Base-by-base conservation (phyloP, 2,329 filamentous ascomycete species). In the Colletotrichum plurivorum region DNA sequence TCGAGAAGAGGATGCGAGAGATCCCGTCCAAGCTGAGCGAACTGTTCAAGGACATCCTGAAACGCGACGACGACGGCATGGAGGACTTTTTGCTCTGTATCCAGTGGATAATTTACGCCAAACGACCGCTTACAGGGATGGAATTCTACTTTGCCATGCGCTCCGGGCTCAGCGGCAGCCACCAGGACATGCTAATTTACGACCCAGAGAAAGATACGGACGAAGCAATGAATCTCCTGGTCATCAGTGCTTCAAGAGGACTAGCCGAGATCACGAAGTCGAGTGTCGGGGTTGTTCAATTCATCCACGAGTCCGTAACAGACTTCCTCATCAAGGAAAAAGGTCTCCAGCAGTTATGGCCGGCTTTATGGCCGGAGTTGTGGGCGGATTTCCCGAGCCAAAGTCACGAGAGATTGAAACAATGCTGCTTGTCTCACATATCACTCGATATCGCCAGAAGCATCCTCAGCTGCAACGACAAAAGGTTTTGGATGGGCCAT, bases 221-320 rank as follows among this genome's bases (percentile, higher is more conserved):
- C 1, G 71, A 77, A 0, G 69, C 66, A 0, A 79, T 84, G 65
- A 43, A 74, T 1, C 74, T 60, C 7, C 84, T 77, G 39, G 74
- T 87, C 0, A 59, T 81, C 0, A 76, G 71, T 52, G 80, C 76
- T 0, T 87, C 85, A 0, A 86, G 85, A 69, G 84, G 85, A 0
- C 78, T 87, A 16, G 81, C 79, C 0, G 83, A 85, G 66, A 63
- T 78, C 1, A 82, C 78, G 0, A 77, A 73, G 36, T 70, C 73
- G 0, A 67, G 74, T 10, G 20, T 20, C 0, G 67, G 56, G 2
- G 79, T 72, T 0, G 78, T 85, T 1, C 84, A 86, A 63, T 86
- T 88, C 73, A 87, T 88, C 5, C 85, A 88, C 46, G 83, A 87
- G 70, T 85, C 85, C 0, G 84, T 87, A 0, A 73, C 79, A 1